A percentile compares a stretch with the other conserved stretches of the same genome.
Conservation (phyloP, 164 flowering plant species). For the Liquidambar formosana region DNA sequence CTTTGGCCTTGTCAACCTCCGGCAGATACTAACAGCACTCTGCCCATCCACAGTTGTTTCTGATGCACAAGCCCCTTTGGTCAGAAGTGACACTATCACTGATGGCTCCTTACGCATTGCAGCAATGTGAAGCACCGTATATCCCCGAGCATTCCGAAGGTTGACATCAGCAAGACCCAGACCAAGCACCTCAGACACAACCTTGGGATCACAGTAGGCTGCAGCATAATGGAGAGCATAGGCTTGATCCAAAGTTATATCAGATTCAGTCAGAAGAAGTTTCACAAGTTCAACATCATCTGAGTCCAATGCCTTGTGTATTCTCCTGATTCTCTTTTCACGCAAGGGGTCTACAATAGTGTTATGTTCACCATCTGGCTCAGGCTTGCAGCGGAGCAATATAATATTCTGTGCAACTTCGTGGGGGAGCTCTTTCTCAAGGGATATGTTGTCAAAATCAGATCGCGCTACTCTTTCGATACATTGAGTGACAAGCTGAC, state of each 20-base stretch:
- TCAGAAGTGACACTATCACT: conserved; percentile 55
- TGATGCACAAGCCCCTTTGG: conserved; percentile 55
- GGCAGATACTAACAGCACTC: conserved; percentile 53
- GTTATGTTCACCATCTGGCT: conserved; percentile 19
- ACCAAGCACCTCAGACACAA: conserved; percentile 54
- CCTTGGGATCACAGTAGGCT: conserved; percentile 73
- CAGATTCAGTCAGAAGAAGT: conserved; percentile 56
- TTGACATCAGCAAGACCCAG: conserved; percentile 55
- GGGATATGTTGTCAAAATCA: conserved; percentile 48
- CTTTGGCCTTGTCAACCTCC: conserved; percentile 67
- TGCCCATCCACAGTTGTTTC: conserved; percentile 56
- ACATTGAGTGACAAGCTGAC: conserved; percentile 48
- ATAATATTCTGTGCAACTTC: conserved; percentile 43
- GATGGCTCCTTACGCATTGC: conserved; percentile 74
- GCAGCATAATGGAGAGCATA: conserved; percentile 74
- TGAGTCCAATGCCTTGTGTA: conserved; percentile 66
- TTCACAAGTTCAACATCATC: conserved; percentile 76
- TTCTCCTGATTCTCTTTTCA: conserved; percentile 56
- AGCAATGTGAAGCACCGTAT: conserved; percentile 72
- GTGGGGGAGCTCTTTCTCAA: conserved; percentile 61
- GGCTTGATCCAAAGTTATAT: conserved; percentile 61
- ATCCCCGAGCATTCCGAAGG: conserved; percentile 49
- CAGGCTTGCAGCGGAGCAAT: conserved; percentile 30
- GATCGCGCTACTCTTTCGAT: conserved; percentile 61
- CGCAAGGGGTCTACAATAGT: conserved; percentile 29